Conservation (phyloP, 2,329 filamentous ascomycete species). For the Colletotrichum trifolii region DNA sequence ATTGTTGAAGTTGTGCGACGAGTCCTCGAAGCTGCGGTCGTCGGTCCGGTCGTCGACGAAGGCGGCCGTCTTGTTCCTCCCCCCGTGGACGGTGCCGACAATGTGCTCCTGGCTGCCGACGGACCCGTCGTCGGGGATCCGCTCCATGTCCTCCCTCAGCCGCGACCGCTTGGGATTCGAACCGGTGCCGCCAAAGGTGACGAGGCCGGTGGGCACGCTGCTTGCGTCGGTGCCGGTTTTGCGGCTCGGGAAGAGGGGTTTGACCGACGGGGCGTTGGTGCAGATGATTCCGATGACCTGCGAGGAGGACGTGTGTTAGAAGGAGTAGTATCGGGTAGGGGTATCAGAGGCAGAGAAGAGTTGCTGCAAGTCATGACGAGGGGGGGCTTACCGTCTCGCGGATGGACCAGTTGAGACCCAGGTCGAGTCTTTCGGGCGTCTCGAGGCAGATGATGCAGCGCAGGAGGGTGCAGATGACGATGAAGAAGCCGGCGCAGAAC, state of each 20-base stretch:
- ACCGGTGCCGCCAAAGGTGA: constrained; percentile 28
- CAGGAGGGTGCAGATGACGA: constrained; percentile 35
- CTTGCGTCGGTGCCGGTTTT: constrained; percentile 17
- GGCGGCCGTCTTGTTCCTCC: constrained; percentile 10
- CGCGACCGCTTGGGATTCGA: constrained; percentile 17
- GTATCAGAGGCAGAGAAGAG: not conserved
- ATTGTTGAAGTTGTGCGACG: not conserved
- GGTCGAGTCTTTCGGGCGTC: constrained; percentile 27
- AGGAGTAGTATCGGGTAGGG: no score
- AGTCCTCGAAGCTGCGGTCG: constrained; percentile 22
- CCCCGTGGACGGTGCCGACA: not conserved
- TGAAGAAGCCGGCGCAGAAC: constrained; percentile 38
- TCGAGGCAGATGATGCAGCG: constrained; percentile 33
- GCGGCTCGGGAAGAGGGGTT: constrained; percentile 25
- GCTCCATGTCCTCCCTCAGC: constrained; percentile 13
- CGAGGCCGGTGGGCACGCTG: constrained; percentile 19
- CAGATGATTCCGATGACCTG: constrained; percentile 30
- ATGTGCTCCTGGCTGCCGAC: constrained; percentile 31
- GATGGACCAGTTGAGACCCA: constrained; percentile 35
- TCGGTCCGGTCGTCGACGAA: constrained; percentile 22
- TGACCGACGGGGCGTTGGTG: constrained; percentile 32
- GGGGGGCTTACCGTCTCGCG: constrained; percentile 27
- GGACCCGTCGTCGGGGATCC: constrained; percentile 19
- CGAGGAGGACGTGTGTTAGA: no score
- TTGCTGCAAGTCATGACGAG: no score